Evolutionary conservation across 371 early-diverging fungal species (phyloP).

Genomic region (Zychaea mexicana): DNA sequence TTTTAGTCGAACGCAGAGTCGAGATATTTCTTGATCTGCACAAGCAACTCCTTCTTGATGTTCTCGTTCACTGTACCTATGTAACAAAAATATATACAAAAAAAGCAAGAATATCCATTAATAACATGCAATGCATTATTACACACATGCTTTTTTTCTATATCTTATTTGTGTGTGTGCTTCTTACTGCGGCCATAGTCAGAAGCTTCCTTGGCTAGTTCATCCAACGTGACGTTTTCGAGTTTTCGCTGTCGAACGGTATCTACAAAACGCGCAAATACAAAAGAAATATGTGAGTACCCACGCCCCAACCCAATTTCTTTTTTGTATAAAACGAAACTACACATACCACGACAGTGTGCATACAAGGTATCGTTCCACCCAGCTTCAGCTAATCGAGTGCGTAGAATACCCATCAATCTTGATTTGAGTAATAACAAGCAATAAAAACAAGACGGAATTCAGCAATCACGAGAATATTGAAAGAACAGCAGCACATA

Average conservation of each 20-base stretch:
- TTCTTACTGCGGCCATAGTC: slow-evolving; percentile 20
- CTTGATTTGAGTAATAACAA: slow-evolving; percentile 11
- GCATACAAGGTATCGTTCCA: slow-evolving; percentile 23
- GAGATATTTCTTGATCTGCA: slow-evolving; percentile 22
- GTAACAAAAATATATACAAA: neutral
- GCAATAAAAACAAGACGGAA: neutral
- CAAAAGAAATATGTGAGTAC: too few species aligned
- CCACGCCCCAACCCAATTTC: neutral
- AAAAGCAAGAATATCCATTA: neutral
- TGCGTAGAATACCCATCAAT: slow-evolving; percentile 13
- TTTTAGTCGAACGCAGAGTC: slow-evolving; percentile 6
- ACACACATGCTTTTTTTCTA: neutral
- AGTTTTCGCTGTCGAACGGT: slow-evolving; percentile 11
- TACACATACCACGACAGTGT: slow-evolving; percentile 12
- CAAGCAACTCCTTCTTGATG: slow-evolving; percentile 22
- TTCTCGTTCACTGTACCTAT: slow-evolving; percentile 18
- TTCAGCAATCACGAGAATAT: neutral
- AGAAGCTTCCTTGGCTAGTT: slow-evolving; percentile 16
- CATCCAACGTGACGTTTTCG: slow-evolving; percentile 18
- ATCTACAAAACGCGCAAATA: too few species aligned
- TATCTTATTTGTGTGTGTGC: neutral
- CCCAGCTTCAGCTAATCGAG: slow-evolving; percentile 18
- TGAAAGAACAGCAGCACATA: neutral
- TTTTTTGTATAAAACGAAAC: neutral
- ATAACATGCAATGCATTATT: neutral